A percentile compares a stretch with the other conserved stretches of the same genome.
These are phyloP conservation scores for Aspergillus conjunctus DNA, from an alignment of 495 filamentous ascomycete species.

Conservation along the genomic window DNA sequence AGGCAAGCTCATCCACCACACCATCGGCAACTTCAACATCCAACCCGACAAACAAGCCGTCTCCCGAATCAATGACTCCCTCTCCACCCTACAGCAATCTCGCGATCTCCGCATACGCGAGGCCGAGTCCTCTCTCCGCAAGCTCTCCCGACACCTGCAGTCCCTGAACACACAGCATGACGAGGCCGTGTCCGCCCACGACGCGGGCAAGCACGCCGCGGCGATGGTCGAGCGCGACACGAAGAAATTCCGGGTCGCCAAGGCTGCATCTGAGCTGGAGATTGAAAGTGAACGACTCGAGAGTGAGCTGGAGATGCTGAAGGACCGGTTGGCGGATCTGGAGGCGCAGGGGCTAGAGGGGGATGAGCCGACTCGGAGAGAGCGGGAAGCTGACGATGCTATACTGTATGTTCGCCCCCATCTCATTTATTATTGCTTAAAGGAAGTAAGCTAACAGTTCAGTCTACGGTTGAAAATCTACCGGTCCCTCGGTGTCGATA, in stretches of 20 bases:
- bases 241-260: slow-evolving; percentile 92
- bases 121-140: slow-evolving; percentile 68
- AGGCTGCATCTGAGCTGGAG: slow-evolving; percentile 83
- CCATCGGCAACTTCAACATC: slow-evolving; percentile 93
- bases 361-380: slow-evolving; percentile 55
- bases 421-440: background rate
- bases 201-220: slow-evolving; percentile 72
- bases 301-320: slow-evolving; percentile 75
- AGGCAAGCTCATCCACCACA: slow-evolving; percentile 80
- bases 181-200: slow-evolving; percentile 70
- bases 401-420: slow-evolving; percentile 44
- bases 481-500: slow-evolving; percentile 85
- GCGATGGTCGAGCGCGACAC: slow-evolving; percentile 84
- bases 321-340: slow-evolving; percentile 73
- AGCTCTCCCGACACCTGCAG: slow-evolving; percentile 70
- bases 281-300: slow-evolving; percentile 88
- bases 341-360: slow-evolving; percentile 78
- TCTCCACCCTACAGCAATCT: slow-evolving; percentile 74
- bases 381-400: slow-evolving; percentile 63
- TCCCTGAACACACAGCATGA: slow-evolving; percentile 69
- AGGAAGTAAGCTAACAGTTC: slow-evolving; percentile 20
- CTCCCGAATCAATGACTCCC: slow-evolving; percentile 81
- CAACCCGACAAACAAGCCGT: slow-evolving; percentile 81
- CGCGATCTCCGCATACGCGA: slow-evolving; percentile 75
- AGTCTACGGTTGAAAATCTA: slow-evolving; percentile 88